phyloP scores from a whole-genome alignment of 2,329 filamentous ascomycete species.

The Parascedosporium putredinis region DNA sequence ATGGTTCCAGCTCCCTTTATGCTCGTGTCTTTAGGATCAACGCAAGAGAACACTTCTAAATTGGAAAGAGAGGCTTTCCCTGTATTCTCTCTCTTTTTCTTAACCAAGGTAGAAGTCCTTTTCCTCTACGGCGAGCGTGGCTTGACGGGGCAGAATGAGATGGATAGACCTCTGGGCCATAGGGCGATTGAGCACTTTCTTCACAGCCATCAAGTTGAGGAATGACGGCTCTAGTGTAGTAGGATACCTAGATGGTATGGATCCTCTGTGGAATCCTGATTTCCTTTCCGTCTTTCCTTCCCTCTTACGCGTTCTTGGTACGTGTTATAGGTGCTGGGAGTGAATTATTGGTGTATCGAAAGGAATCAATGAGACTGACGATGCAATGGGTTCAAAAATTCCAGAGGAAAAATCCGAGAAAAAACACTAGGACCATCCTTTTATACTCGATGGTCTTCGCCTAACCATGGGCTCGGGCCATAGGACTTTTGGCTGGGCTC shows the following conservation, averaged over 20 bases:
- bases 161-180: conserved; percentile 1
- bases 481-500: neutral
- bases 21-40: too few species aligned
- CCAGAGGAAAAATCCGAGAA: neutral
- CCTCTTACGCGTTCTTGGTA: neutral
- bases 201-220: conserved; percentile 5
- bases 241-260: too few species aligned
- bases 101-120: neutral
- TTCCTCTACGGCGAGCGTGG: conserved; percentile 7
- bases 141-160: conserved; percentile 6
- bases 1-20: too few species aligned
- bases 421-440: neutral
- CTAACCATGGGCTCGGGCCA: neutral
- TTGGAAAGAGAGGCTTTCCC: too few species aligned
- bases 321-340: neutral
- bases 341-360: too few species aligned
- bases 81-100: neutral
- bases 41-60: too few species aligned
- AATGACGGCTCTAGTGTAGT: too few species aligned
- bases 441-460: neutral
- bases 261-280: too few species aligned
- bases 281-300: too few species aligned
- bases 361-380: too few species aligned
- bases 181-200: conserved; percentile 3
- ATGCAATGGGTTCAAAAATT: too few species aligned